Conservation (phyloP, 306 rosid species). For the Trifolium subterraneum region DNA sequence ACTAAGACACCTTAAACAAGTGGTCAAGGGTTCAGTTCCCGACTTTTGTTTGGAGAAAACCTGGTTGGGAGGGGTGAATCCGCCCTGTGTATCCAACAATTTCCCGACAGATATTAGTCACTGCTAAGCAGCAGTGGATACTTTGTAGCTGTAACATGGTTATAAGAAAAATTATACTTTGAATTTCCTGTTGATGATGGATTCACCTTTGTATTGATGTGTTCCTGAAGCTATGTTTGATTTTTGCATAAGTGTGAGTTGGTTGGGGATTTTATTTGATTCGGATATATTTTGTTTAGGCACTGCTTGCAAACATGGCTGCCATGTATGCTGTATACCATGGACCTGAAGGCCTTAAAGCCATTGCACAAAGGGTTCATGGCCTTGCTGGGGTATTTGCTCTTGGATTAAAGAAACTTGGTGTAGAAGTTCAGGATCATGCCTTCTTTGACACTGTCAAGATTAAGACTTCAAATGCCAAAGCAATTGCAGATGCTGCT, state of each 20-base stretch:
- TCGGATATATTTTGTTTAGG: constrained; percentile 55
- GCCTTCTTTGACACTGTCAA: constrained; percentile 95
- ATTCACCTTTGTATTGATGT: constrained; percentile 1
- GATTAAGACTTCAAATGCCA: constrained; percentile 73
- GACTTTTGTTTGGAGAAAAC: no score
- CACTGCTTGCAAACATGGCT: constrained; percentile 99
- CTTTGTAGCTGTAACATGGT: neutral
- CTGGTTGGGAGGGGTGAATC: no score
- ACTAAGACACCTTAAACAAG: no score
- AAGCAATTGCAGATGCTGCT: constrained; percentile 78
- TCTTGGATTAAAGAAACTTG: constrained; percentile 90
- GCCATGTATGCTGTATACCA: constrained; percentile 99
- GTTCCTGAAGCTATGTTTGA: constrained; percentile 12
- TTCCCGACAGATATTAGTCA: neutral
- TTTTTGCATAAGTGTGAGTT: constrained; percentile 35
- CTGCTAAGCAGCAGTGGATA: neutral
- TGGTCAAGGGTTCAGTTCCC: no score
- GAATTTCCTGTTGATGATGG: constrained; percentile 11
- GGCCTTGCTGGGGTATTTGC: constrained; percentile 95
- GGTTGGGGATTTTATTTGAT: constrained; percentile 41
- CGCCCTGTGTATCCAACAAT: neutral
- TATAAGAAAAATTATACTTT: neutral
- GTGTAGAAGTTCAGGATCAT: constrained; percentile 89
- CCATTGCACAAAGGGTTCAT: constrained; percentile 82
- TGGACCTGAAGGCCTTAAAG: constrained; percentile 96